Evolutionary conservation across 768 basidiomycete species (phyloP), one percentile per base, ranked within the genome.

Genomic region (Clitopilus hobsonii): DNA sequence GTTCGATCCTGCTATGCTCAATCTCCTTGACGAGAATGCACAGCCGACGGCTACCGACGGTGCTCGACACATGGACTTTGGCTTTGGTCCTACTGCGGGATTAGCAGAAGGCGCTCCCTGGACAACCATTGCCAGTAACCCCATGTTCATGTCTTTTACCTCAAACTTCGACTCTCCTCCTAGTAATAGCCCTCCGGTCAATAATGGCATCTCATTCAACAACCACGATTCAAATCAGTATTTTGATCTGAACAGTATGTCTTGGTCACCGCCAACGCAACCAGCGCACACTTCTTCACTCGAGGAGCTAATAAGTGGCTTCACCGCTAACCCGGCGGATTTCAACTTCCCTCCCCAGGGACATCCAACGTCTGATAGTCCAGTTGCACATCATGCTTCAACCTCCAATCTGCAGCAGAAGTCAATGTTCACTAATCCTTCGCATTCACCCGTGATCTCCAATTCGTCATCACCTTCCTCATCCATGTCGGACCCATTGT

Each of bases 61-160:
- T 27, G 77, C 82, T 2, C 85, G 85, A 80, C 74, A 77, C 55
- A 74, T 86, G 68, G 85, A 88, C 63, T 74, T 80, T 53, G 72
- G 80, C 13, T 85, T 81, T 60, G 82, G 83, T 26, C 69, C 71
- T 52, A 74, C 70, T 58, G 72, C 80, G 6, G 71, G 80, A n/a
- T 65, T 77, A 26, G 67, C 76, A 1, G 68, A 73, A 14, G 73
- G 73, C 28, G 73, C 76, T 5, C 79, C 84, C 1, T 91, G 83
- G 68, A 91, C 87, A 55, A 90, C 88, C 10, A 85, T 94, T 55
- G 90, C 90, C 50, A 85, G 79, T 70, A 92, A 92, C 58, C 90
- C 91, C 1, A 78, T 85, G 71, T 92, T 88, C 75, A 90, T 89
- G 75, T 89, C 90, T n/a, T 88, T 88, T 65, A 81, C 85, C 14